Conservation (phyloP, 2,329 filamentous ascomycete genomes). For the Phialophora tarda region DNA sequence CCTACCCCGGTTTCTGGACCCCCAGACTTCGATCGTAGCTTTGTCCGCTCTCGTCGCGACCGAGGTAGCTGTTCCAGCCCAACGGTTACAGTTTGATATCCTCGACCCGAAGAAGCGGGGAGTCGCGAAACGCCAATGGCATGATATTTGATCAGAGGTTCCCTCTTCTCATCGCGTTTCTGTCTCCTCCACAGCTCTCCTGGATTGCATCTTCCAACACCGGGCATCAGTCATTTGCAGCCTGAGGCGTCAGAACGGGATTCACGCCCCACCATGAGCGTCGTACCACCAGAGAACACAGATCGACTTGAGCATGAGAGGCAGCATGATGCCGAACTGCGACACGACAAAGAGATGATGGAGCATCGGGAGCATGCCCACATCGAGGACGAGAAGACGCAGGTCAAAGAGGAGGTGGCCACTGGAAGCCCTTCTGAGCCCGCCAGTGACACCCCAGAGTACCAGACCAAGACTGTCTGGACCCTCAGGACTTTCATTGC, state of each 20-base stretch:
- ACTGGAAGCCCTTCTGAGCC: neutral
- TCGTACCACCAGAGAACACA: conserved; percentile 28
- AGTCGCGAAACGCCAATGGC: neutral
- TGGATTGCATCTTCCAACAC: neutral
- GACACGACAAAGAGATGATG: conserved; percentile 16
- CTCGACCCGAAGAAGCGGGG: conserved; percentile 18
- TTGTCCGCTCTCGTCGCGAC: conserved; percentile 2
- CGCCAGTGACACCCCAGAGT: conserved; percentile 17
- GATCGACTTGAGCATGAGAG: conserved; percentile 25
- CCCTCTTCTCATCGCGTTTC: neutral
- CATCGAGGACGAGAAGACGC: conserved; percentile 1
- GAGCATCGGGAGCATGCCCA: conserved; percentile 24
- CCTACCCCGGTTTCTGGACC: neutral
- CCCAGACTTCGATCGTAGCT: neutral
- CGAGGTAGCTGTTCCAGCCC: conserved; percentile 13
- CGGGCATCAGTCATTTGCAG: neutral
- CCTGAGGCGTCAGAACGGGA: neutral
- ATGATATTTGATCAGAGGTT: conserved; percentile 9
- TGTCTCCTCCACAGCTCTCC: neutral
- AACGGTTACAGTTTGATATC: neutral
- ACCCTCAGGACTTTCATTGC: conserved; percentile 24
- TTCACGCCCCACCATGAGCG: conserved; percentile 22
- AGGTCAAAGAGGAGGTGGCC: conserved; percentile 3
- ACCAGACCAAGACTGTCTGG: conserved; percentile 28
- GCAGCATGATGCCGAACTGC: conserved; percentile 23